Evolutionary conservation across 2,329 filamentous ascomycete species (phyloP), one percentile per base, ranked within the genome.

Genomic region (Aspergillus eucalypticola): DNA sequence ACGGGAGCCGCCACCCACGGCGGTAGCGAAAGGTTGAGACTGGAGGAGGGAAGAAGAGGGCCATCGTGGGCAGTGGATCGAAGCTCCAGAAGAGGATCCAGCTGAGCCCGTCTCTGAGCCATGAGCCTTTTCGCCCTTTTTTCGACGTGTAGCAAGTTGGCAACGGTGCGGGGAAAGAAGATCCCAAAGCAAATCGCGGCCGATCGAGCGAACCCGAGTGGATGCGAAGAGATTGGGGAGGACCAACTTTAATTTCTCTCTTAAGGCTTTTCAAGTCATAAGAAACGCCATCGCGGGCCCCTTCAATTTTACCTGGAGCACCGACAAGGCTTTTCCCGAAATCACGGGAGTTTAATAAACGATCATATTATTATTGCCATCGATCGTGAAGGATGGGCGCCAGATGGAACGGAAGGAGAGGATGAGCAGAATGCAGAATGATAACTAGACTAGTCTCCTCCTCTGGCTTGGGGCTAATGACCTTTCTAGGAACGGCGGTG

Each of bases 141-240:
- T 44, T 44, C 41, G 19, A 25, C 46, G 46, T 50, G 46, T 50
- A 50, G 46, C 46, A 50, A 27, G 46, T 32, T 63, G 59, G 58
- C 61, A 64, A 62, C 61, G 61, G 66, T 67, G 66, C 64, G 66
- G 66, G 66, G 66, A 65, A 54, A 64, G 63, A 60, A 59, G 64
- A 66, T 67, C 63, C 57, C 60, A 61, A 46, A 56, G 59, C 61
- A 64, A 62, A 61, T 63, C 63, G 41, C 56, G 29, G 55, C 57
- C 54, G 64, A 66, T 62, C 60, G 61, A 63, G 60, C 44, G 52
- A 41, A 61, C 32, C 32, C 52, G 59, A 66, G 62, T 63, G 62
- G 60, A 29, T 51, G 53, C 48, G 57, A 59, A 52, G 59, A 61
- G 50, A 59, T 60, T 61, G 56, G 60, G 46, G 60, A 65, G 58